These are phyloP conservation scores for Vicia villosa DNA, from an alignment of 306 rosid genomes.

Conservation along the genomic window DNA sequence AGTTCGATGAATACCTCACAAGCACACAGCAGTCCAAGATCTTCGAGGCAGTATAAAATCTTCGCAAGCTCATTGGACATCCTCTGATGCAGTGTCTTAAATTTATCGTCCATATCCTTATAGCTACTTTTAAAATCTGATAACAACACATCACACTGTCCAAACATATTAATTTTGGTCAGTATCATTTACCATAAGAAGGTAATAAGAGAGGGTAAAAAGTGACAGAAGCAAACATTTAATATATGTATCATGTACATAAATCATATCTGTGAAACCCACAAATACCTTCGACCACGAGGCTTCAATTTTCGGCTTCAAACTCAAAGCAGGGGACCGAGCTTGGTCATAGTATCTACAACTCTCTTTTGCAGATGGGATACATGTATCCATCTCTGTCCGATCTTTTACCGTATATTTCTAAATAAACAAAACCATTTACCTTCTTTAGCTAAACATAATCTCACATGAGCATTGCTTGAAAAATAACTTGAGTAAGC, in stretches of 20 bases:
- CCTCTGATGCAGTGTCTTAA: conserved; percentile 54
- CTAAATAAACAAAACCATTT: conserved; percentile 45
- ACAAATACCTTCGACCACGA: conserved; percentile 68
- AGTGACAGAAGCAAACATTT: not conserved
- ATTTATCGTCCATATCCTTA: conserved; percentile 51
- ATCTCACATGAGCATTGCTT: conserved; percentile 23
- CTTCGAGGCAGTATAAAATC: conserved; percentile 74
- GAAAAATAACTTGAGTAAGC: conserved; percentile 12
- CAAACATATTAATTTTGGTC: conserved; percentile 37
- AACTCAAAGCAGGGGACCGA: conserved; percentile 44
- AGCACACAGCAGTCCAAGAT: conserved; percentile 83
- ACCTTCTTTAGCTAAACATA: conserved; percentile 27
- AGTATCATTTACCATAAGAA: conserved; percentile 28
- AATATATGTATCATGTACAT: conserved; percentile 6
- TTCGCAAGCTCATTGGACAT: conserved; percentile 62
- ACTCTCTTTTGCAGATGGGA: conserved; percentile 67
- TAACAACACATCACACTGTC: conserved; percentile 59
- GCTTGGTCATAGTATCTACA: conserved; percentile 63
- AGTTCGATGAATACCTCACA: conserved; percentile 69
- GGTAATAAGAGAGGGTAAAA: not conserved
- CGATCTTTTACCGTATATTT: conserved; percentile 70
- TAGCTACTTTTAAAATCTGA: conserved; percentile 56
- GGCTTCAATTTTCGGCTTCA: conserved; percentile 76
- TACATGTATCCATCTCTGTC: conserved; percentile 58
- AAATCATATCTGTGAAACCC: conserved; percentile 11